These are phyloP conservation scores for Dryas drummondii DNA, from an alignment of 306 rosid genomes.

Conservation along the genomic window DNA sequence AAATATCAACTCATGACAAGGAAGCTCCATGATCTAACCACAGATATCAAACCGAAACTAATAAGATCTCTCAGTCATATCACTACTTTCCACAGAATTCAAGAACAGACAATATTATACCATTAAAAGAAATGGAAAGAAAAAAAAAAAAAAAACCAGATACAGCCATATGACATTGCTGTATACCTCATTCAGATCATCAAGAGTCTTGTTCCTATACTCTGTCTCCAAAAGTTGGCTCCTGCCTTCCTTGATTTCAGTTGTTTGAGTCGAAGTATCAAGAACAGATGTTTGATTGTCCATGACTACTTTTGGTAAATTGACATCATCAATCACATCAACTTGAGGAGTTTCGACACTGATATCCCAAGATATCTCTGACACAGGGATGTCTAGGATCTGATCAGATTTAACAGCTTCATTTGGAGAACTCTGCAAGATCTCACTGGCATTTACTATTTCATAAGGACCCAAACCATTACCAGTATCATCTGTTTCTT, in stretches of 20 bases:
- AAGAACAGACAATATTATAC: neutral
- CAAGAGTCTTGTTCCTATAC: conserved; percentile 84
- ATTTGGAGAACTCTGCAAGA: conserved; percentile 42
- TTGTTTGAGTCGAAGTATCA: conserved; percentile 37
- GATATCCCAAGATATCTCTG: conserved; percentile 78
- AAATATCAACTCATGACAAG: conserved; percentile 15
- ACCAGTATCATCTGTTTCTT: conserved; percentile 71
- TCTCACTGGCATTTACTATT: conserved; percentile 74
- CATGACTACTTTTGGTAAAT: conserved; percentile 37
- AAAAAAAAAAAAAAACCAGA: neutral
- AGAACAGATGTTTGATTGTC: conserved; percentile 50
- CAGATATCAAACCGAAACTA: conserved; percentile 21
- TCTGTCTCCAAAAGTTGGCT: conserved; percentile 86
- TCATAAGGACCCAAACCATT: conserved; percentile 93
- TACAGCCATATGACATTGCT: neutral
- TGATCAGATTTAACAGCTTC: conserved; percentile 50
- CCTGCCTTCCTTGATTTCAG: conserved; percentile 58
- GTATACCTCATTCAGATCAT: conserved; percentile 84
- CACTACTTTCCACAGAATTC: conserved; percentile 16
- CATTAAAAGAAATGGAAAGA: neutral
- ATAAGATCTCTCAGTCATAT: conserved; percentile 8
- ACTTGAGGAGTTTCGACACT: conserved; percentile 81
- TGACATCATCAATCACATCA: conserved; percentile 62
- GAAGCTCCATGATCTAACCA: conserved; percentile 4
- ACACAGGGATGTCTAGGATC: conserved; percentile 36